phyloP scores from a whole-genome alignment of 2,329 filamentous ascomycete species.

The Tolypocladium sp. region DNA sequence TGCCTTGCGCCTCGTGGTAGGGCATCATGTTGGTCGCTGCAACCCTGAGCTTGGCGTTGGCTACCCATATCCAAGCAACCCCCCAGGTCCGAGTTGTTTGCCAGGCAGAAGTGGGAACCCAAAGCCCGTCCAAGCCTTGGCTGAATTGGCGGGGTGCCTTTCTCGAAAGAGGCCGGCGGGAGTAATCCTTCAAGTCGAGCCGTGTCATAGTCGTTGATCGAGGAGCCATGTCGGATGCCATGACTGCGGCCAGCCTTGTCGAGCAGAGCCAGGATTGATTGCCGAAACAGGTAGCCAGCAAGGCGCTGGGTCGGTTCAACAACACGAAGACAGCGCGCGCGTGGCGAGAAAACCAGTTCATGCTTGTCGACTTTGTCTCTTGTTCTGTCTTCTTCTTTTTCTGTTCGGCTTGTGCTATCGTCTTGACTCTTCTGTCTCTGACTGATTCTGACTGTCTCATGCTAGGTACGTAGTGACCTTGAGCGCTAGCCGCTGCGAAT shows the following conservation, averaged over 20 bases:
- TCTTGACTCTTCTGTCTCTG: slow-evolving; percentile 38
- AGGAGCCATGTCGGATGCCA: background rate
- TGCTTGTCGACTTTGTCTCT: slow-evolving; percentile 33
- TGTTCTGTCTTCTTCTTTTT: slow-evolving; percentile 10
- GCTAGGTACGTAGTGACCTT: slow-evolving; percentile 60
- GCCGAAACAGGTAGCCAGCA: background rate
- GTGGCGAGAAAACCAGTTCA: slow-evolving; percentile 27
- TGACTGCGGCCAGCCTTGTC: background rate
- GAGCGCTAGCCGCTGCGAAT: slow-evolving; percentile 51
- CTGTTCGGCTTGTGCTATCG: slow-evolving; percentile 58
- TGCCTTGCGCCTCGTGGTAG: background rate
- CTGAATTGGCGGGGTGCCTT: background rate
- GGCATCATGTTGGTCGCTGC: background rate
- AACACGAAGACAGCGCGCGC: slow-evolving; percentile 29
- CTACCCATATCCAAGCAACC: background rate
- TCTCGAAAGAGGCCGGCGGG: background rate
- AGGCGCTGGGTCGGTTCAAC: slow-evolving; percentile 7
- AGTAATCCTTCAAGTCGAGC: background rate
- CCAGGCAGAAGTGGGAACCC: background rate
- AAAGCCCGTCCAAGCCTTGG: background rate
- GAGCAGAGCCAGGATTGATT: background rate
- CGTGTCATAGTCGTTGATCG: background rate
- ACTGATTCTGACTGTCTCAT: slow-evolving; percentile 26
- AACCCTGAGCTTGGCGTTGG: background rate
- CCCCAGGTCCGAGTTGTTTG: background rate